These are phyloP conservation scores for Cercophora samala DNA, from an alignment of 495 filamentous ascomycete genomes.

Conservation along the genomic window DNA sequence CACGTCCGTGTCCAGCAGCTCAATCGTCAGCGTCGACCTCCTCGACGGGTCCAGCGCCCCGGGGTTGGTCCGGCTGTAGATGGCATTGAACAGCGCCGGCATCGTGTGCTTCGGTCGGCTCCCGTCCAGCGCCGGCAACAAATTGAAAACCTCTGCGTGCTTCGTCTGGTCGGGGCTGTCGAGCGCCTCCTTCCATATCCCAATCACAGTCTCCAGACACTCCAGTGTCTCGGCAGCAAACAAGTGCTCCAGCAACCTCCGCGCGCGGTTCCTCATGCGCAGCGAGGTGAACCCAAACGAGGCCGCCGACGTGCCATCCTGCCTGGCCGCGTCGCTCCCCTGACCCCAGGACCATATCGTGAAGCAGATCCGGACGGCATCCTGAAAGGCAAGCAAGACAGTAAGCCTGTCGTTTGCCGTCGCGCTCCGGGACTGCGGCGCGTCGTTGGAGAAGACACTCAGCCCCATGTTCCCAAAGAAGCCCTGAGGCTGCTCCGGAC, in stretches of 20 bases:
- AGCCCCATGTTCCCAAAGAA: conserved; percentile 98
- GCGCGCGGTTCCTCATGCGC: conserved; percentile 82
- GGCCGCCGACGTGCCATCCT: conserved; percentile 68
- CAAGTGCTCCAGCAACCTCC: conserved; percentile 84
- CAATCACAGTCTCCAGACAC: conserved; percentile 85
- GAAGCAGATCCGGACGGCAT: conserved; percentile 87
- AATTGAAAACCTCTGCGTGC: conserved; percentile 62
- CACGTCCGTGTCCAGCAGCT: conserved; percentile 74
- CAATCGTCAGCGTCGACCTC: conserved; percentile 83
- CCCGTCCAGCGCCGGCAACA: conserved; percentile 88
- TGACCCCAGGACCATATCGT: conserved; percentile 93
- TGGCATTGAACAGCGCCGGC: conserved; percentile 94
- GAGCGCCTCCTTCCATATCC: conserved; percentile 63
- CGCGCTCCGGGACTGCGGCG: conserved; percentile 65
- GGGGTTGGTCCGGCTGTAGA: conserved; percentile 90
- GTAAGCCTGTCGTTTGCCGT: conserved; percentile 92
- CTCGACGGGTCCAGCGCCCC: conserved; percentile 70
- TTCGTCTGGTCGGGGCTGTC: conserved; percentile 36
- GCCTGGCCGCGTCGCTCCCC: conserved; percentile 49
- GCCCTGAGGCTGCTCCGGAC: conserved; percentile 78
- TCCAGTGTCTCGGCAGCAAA: conserved; percentile 94
- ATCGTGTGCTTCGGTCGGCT: conserved; percentile 90
- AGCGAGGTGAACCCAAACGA: conserved; percentile 88
- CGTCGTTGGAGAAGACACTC: conserved; percentile 80
- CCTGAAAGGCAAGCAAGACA: conserved; percentile 93